A percentile compares a stretch with the other conserved stretches of the same genome.
These are phyloP conservation scores for Cercospora beticola DNA, from an alignment of 2,329 filamentous ascomycete species.

Conservation along the genomic window DNA sequence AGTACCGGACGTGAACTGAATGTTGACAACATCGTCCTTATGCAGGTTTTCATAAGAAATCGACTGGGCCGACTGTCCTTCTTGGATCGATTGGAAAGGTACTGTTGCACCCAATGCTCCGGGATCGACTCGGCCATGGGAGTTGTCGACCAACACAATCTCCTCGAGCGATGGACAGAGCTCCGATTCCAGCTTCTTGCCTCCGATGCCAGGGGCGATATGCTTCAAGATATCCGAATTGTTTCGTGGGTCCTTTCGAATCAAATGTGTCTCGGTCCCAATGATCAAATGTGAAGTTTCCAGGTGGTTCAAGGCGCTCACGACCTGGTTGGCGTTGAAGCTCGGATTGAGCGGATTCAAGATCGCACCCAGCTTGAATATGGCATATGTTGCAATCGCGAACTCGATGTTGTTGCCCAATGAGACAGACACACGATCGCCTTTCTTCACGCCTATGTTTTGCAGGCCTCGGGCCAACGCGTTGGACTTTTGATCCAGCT, in stretches of 20 bases:
- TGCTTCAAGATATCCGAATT: conserved; percentile 60
- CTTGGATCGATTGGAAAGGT: conserved; percentile 47
- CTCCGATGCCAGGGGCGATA: conserved; percentile 30
- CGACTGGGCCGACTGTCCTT: conserved; percentile 30
- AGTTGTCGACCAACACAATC: conserved; percentile 79
- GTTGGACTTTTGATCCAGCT: conserved; percentile 75
- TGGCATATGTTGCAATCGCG: conserved; percentile 79
- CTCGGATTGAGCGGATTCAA: conserved; percentile 88
- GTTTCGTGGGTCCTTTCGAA: conserved; percentile 61
- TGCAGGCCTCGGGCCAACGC: conserved; percentile 67
- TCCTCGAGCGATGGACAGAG: conserved; percentile 67
- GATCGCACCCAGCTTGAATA: conserved; percentile 92
- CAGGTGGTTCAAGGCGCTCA: conserved; percentile 75
- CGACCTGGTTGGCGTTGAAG: conserved; percentile 78
- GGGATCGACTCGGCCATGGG: conserved; percentile 54
- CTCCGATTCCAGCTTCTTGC: conserved; percentile 51
- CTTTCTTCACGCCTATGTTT: conserved; percentile 72
- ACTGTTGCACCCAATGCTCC: conserved; percentile 46
- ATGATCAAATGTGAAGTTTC: conserved; percentile 73
- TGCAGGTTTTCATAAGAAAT: conserved; percentile 53
- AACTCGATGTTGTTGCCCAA: conserved; percentile 84
- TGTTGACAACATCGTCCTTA: conserved; percentile 77
- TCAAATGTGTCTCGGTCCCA: conserved; percentile 81
- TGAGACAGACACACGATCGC: conserved; percentile 80
- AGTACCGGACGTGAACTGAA: conserved; percentile 96